Evolutionary conservation across 495 filamentous ascomycete species (phyloP).

Genomic region (Physcia stellaris): DNA sequence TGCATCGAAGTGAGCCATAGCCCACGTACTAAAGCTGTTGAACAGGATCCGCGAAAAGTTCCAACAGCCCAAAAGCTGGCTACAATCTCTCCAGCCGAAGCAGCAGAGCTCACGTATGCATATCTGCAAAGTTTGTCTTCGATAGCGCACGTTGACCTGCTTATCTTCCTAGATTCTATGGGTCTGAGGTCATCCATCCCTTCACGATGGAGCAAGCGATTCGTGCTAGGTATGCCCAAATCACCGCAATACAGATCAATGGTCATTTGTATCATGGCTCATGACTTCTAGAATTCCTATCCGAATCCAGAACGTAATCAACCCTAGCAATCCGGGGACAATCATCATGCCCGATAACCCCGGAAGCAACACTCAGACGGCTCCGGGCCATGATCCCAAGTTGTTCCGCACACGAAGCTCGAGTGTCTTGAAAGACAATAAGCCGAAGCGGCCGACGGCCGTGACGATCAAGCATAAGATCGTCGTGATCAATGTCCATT

Average conservation of each 20-base stretch:
- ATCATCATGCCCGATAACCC: conserved; percentile 50
- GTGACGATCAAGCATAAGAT: conserved; percentile 94
- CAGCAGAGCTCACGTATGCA: conserved; percentile 83
- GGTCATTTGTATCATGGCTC: too few relatives aligned
- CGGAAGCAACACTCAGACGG: background rate
- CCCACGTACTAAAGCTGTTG: background rate
- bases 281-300: conserved; percentile 87
- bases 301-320: conserved; percentile 97
- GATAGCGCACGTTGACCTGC: too few relatives aligned
- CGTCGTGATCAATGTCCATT: conserved; percentile 86
- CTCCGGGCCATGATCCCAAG: conserved; percentile 16
- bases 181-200: conserved; percentile 91
- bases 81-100: conserved; percentile 74
- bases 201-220: conserved; percentile 99
- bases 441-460: conserved; percentile 68
- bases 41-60: conserved; percentile 63
- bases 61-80: conserved; percentile 65
- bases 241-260: too few relatives aligned
- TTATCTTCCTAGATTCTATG: too few relatives aligned
- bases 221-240: too few relatives aligned
- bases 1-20: background rate
- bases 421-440: conserved; percentile 30
- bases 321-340: conserved; percentile 75
- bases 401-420: conserved; percentile 32
- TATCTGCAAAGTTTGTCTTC: too few relatives aligned